Conservation (phyloP, 176 grass and related monocot genomes). For the Bromus sterilis region DNA sequence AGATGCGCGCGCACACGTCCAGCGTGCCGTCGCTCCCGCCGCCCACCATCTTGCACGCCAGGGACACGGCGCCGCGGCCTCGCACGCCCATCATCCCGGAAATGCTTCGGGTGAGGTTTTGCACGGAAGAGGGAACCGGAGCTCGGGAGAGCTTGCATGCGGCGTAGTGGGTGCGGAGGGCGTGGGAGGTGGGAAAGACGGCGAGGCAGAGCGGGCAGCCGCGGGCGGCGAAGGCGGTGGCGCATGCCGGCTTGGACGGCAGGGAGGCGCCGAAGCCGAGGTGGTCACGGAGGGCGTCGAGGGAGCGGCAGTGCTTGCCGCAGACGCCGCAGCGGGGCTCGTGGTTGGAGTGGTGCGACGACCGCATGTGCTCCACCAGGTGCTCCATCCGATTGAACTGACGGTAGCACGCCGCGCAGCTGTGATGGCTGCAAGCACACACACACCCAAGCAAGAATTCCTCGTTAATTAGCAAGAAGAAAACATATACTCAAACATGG, state of each 20-base stretch:
- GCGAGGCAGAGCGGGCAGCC: constrained; percentile 62
- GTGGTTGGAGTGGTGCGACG: constrained; percentile 63
- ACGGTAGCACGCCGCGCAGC: constrained; percentile 48
- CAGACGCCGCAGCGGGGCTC: constrained; percentile 66
- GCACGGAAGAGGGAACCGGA: background rate
- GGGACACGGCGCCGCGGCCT: constrained; percentile 28
- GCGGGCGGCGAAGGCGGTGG: constrained; percentile 31
- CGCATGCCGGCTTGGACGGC: constrained; percentile 63
- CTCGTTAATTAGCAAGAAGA: background rate
- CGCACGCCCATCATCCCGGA: constrained; percentile 31
- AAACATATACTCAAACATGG: too few relatives aligned
- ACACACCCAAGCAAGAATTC: background rate
- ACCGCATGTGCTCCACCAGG: constrained; percentile 73
- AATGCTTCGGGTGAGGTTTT: background rate
- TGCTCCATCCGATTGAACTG: constrained; percentile 88
- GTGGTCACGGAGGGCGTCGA: constrained; percentile 85
- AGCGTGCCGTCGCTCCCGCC: constrained; percentile 61
- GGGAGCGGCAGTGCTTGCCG: constrained; percentile 66
- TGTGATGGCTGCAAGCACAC: constrained; percentile 37
- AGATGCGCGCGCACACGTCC: constrained; percentile 69
- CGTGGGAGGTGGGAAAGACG: constrained; percentile 28
- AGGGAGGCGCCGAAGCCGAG: constrained; percentile 44
- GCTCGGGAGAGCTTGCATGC: constrained; percentile 17
- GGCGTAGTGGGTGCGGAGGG: constrained; percentile 15
- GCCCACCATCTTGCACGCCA: constrained; percentile 83